phyloP scores from a whole-genome alignment of 257 asterid species.

The Leptodermis oblonga region DNA sequence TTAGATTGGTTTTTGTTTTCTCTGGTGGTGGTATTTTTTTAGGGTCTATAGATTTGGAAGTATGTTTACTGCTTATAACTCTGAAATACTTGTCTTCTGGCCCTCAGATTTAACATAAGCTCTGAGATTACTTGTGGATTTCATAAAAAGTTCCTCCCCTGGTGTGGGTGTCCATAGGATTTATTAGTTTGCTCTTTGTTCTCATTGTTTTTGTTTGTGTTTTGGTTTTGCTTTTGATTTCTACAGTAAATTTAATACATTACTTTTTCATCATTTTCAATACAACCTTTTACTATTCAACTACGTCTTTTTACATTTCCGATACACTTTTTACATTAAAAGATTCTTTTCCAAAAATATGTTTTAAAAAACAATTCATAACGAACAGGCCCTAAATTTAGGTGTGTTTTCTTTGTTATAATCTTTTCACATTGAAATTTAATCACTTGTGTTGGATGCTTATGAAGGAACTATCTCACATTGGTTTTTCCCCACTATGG shows the following conservation, averaged over 20 bases:
- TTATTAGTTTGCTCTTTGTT: not conserved
- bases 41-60: not conserved
- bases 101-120: not conserved
- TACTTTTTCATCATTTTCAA: too few relatives aligned
- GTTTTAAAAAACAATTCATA: too few relatives aligned
- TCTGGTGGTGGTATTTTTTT: not conserved
- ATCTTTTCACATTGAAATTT: not conserved
- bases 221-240: too few relatives aligned
- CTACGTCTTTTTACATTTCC: too few relatives aligned
- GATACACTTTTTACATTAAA: too few relatives aligned
- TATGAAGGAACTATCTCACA: not conserved
- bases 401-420: not conserved
- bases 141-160: not conserved
- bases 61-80: not conserved
- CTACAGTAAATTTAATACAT: too few relatives aligned
- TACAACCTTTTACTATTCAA: too few relatives aligned
- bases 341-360: too few relatives aligned
- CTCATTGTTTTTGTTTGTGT: too few relatives aligned
- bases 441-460: not conserved
- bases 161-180: not conserved
- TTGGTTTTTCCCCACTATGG: not conserved
- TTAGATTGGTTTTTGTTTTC: not conserved
- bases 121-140: not conserved
- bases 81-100: not conserved
- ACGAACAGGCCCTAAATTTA: too few relatives aligned